phyloP scores from a whole-genome alignment of 768 basidiomycete species.

The Pulveroboletus sp. region DNA sequence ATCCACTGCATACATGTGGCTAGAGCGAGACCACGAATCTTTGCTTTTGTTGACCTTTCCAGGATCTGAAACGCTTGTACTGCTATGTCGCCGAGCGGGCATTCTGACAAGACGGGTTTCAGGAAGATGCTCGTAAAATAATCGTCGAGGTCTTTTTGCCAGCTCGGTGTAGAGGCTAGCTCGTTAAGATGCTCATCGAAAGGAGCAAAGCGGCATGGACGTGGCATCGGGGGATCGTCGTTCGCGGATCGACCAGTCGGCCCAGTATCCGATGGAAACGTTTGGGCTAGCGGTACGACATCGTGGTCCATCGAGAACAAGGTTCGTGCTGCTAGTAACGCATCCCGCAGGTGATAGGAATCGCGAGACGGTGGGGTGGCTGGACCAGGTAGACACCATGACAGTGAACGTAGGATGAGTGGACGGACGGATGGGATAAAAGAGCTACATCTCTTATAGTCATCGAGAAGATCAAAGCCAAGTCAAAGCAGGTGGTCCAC shows the following conservation, averaged over 20 bases:
- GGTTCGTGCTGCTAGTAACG: too few relatives aligned
- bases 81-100: slow-evolving; percentile 7
- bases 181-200: slow-evolving; percentile 4
- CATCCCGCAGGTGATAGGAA: too few relatives aligned
- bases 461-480: slow-evolving; percentile 3
- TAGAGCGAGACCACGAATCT: slow-evolving; percentile 9
- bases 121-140: slow-evolving; percentile 13
- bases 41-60: slow-evolving; percentile 8
- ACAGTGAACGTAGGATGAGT: not conserved
- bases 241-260: too few relatives aligned
- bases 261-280: not conserved
- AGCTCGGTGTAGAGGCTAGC: not conserved
- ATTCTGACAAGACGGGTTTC: not conserved
- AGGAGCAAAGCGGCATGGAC: slow-evolving; percentile 6
- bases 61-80: slow-evolving; percentile 7
- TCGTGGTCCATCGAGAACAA: too few relatives aligned
- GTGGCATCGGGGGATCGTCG: not conserved
- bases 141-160: slow-evolving; percentile 13
- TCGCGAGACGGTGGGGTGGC: not conserved
- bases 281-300: not conserved
- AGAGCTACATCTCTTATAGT: slow-evolving; percentile 5
- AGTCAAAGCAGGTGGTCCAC: not conserved
- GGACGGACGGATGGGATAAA: not conserved
- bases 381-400: not conserved
- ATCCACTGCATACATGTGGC: slow-evolving; percentile 2